A percentile compares a stretch with the other conserved stretches of the same genome.
Conservation (phyloP, 176 grass and related monocot genomes). For the Oryza officinalis region DNA sequence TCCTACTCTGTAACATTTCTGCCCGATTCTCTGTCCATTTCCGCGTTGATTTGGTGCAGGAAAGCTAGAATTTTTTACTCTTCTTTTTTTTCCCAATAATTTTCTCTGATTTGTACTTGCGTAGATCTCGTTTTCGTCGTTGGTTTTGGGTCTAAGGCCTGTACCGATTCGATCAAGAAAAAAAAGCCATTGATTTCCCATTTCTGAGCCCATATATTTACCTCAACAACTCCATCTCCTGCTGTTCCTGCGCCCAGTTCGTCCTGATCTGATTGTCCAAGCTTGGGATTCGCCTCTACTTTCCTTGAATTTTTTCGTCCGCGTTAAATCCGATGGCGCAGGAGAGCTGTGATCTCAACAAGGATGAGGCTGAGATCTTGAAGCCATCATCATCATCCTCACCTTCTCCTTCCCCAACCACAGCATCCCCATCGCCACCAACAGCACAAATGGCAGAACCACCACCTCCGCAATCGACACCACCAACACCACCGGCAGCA, state of each 20-base stretch:
- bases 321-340: constrained; percentile 44
- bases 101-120: background rate
- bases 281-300: background rate
- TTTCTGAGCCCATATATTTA: background rate
- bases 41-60: constrained; percentile 1
- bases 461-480: constrained; percentile 28
- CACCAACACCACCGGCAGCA: background rate
- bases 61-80: constrained; percentile 1
- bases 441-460: constrained; percentile 31
- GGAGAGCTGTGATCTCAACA: constrained; percentile 58
- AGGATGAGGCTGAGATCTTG: constrained; percentile 58
- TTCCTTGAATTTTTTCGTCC: background rate
- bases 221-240: background rate
- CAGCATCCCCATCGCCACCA: constrained; percentile 19
- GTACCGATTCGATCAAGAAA: background rate
- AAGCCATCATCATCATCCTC: constrained; percentile 47
- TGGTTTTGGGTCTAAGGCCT: background rate
- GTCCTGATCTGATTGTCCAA: constrained; percentile 39
- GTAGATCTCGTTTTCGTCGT: constrained; percentile 20
- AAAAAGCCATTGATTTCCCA: constrained; percentile 1
- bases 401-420: constrained; percentile 30
- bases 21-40: constrained; percentile 17
- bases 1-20: background rate
- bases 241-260: background rate
- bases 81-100: background rate